Conservation (phyloP, 2,329 filamentous ascomycete genomes). For the Phyllosticta citriasiana region DNA sequence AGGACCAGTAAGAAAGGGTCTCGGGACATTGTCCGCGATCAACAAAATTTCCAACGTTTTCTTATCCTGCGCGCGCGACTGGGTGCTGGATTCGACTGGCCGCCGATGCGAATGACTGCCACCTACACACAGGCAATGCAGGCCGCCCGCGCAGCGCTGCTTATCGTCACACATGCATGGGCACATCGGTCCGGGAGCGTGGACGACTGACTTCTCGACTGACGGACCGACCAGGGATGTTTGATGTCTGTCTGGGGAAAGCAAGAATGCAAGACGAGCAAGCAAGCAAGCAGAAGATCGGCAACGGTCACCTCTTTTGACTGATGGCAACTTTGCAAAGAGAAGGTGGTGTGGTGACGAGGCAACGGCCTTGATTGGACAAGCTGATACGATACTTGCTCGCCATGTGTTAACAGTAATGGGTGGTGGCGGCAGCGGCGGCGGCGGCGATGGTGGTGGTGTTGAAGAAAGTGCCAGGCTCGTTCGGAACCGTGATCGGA, state of each 20-base stretch:
- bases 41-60: background rate
- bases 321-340: background rate
- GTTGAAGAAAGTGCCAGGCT: background rate
- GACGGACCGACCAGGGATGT: background rate
- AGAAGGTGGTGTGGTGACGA: background rate
- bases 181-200: background rate
- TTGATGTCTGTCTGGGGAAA: background rate
- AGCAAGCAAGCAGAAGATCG: background rate
- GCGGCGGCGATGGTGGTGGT: background rate
- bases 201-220: background rate
- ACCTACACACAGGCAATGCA: background rate
- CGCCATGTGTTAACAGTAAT: background rate
- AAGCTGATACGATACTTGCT: background rate
- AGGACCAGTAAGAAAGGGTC: conserved; percentile 15
- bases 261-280: background rate
- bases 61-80: background rate
- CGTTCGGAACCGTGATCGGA: background rate
- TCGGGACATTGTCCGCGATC: background rate
- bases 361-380: background rate
- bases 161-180: background rate
- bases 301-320: background rate
- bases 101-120: background rate
- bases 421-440: background rate
- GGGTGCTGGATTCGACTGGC: background rate
- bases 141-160: background rate